These are phyloP conservation scores for Tilletia caries DNA, from an alignment of 1,284 basidiomycete species.

Conservation along the genomic window DNA sequence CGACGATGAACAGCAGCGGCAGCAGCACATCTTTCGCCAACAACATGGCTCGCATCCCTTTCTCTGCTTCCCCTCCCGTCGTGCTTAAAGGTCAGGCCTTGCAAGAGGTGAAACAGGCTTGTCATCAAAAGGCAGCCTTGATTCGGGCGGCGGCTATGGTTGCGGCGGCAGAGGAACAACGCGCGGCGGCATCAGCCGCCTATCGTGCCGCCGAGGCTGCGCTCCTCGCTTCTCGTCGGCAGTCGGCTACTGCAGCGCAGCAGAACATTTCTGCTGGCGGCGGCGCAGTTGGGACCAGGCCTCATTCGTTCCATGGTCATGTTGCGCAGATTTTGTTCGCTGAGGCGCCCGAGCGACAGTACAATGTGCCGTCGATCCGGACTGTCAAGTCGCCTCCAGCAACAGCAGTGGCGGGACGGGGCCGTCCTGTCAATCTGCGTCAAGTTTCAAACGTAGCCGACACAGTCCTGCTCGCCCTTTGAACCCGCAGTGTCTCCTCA, in stretches of 20 bases:
- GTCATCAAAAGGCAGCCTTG: conserved; percentile 5
- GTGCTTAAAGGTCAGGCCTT: conserved; percentile 7
- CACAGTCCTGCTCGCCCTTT: conserved; percentile 5
- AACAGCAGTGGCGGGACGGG: not conserved
- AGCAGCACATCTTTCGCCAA: no score
- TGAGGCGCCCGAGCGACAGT: not conserved
- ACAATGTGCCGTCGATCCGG: conserved; percentile 6
- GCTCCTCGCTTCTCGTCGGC: not conserved
- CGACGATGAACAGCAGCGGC: no score
- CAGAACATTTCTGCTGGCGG: not conserved
- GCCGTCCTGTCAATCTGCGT: not conserved
- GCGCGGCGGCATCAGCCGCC: not conserved
- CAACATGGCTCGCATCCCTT: not conserved
- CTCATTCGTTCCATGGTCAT: not conserved
- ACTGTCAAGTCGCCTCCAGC: not conserved
- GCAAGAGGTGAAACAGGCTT: not conserved
- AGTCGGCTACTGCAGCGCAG: not conserved
- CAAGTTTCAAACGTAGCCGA: not conserved
- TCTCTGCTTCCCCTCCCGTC: not conserved
- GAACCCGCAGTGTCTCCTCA: not conserved
- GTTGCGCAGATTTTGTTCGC: not conserved
- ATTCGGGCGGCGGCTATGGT: conserved; percentile 5
- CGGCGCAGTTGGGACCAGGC: not conserved
- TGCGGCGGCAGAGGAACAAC: conserved; percentile 6
- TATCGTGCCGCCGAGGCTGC: conserved; percentile 9